Conservation (phyloP, 169 alveolate genomes). For the Plasmodium falciparum region DNA sequence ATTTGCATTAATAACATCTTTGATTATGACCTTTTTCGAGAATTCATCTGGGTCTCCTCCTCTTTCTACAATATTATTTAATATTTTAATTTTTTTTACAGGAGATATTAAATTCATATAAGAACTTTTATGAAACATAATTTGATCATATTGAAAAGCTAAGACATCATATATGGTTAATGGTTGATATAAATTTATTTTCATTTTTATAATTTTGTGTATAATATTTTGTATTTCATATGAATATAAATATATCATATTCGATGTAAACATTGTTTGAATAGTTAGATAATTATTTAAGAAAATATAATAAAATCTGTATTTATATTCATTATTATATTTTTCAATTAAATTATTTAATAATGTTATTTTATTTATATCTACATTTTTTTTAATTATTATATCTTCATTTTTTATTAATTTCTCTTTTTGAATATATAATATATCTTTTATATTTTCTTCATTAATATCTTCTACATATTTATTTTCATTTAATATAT, state of each 20-base stretch:
- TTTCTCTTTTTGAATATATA: neutral
- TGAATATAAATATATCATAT: conserved; percentile 31
- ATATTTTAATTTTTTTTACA: conserved; percentile 52
- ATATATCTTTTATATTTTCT: conserved; percentile 6
- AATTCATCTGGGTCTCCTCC: conserved; percentile 63
- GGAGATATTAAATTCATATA: conserved; percentile 34
- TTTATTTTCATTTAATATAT: neutral
- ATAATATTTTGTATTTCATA: conserved; percentile 29
- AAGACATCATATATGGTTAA: conserved; percentile 48
- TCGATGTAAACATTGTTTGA: conserved; percentile 53
- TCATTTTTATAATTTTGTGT: conserved; percentile 20
- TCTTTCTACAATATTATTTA: conserved; percentile 34
- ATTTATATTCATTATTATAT: conserved; percentile 48
- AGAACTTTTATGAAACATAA: conserved; percentile 35
- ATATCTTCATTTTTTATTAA: conserved; percentile 39
- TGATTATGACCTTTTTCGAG: conserved; percentile 32
- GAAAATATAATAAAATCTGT: conserved; percentile 51
- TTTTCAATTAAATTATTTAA: conserved; percentile 20
- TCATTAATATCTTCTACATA: conserved; percentile 1
- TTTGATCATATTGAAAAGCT: conserved; percentile 44
- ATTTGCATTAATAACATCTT: conserved; percentile 67
- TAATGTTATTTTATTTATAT: conserved; percentile 23
- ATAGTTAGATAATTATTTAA: conserved; percentile 50
- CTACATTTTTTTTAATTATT: conserved; percentile 20
- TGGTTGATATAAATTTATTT: conserved; percentile 29